Evolutionary conservation across 106 monocot species (phyloP), one percentile per base, ranked within the genome.

Genomic region (Phalaenopsis equestris): DNA sequence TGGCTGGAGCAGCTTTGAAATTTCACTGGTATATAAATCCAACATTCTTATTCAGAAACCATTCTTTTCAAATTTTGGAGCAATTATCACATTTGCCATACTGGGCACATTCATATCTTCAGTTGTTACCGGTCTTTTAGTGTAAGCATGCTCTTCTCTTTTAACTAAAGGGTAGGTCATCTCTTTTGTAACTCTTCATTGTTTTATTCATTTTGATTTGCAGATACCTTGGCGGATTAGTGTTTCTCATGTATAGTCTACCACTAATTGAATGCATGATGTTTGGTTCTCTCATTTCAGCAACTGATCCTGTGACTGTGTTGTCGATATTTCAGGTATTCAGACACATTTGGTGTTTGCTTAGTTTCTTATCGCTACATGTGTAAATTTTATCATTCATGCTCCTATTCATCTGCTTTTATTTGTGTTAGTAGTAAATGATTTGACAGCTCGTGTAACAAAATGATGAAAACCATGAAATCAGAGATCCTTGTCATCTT

Each of bases 61-160:
- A 23, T 99, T 99, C 79, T 99, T 99, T 84, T 91, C 99, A 82
- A 99, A 95, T 81, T 99, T 99, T 88, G 99, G 99, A 58, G 99
- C 99, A 8, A 99, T 99, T 82, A 82, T 91, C 64, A 93, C 99
- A 45, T 99, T 99, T 90, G 99, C 99, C 72, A 88, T 95, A 81
- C 65, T 95, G 1, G 99, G 99, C 21, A 99, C 99, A 68, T 95
- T 99, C 79, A 89, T 99, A 85, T 91, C 99, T 64, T 87, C 93
- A 41, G 82, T 88, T 79, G 93, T 99, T 56, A 99, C 99, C 8
- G 99, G 95, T 21, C 30, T 93, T 79, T 80, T 99, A 70, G 99
- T 99, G 99, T 99, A 91, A 88, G 99, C 72, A 83, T 70, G 73
- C 3, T 16, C 2, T 5, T 74, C 4, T 17, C 43, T 14, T 70